phyloP scores from a whole-genome alignment of 768 basidiomycete genomes.

The Suillus lakei region DNA sequence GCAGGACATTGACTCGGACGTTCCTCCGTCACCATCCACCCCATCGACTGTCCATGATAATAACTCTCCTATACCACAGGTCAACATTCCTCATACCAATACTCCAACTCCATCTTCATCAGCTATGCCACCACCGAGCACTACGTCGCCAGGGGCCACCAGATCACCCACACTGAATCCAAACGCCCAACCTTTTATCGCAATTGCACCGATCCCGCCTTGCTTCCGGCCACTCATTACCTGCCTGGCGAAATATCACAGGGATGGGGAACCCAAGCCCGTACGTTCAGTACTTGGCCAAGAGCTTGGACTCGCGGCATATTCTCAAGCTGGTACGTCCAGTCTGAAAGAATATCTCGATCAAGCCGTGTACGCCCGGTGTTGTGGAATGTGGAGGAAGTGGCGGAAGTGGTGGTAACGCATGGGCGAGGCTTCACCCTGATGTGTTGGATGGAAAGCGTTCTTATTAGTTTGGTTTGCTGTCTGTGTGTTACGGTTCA shows the following conservation, averaged over 20 bases:
- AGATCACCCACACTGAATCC: neutral
- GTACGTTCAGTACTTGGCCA: constrained; percentile 43
- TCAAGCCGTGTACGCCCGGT: constrained; percentile 42
- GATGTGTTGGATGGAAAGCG: neutral
- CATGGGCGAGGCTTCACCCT: constrained; percentile 34
- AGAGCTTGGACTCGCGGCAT: constrained; percentile 38
- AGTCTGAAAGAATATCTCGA: constrained; percentile 47
- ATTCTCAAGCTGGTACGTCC: constrained; percentile 44
- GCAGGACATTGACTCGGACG: neutral
- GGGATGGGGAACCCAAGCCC: constrained; percentile 35
- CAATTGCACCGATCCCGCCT: neutral
- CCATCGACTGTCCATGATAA: neutral
- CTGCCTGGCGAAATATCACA: constrained; percentile 34
- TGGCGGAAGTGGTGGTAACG: constrained; percentile 38
- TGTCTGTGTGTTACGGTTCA: neutral
- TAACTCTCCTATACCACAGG: neutral
- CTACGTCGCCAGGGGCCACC: neutral
- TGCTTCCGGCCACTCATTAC: constrained; percentile 38
- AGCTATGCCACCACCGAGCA: neutral
- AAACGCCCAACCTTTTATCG: neutral
- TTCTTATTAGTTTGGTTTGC: neutral
- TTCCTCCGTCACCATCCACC: neutral
- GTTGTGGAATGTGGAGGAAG: constrained; percentile 48
- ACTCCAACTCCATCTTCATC: neutral
- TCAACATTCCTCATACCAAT: neutral